Percentiles rank a stretch among this genome's conserved stretches.
These are phyloP conservation scores for Glonium stellatum DNA, from an alignment of 495 filamentous ascomycete species.

Conservation along the genomic window DNA sequence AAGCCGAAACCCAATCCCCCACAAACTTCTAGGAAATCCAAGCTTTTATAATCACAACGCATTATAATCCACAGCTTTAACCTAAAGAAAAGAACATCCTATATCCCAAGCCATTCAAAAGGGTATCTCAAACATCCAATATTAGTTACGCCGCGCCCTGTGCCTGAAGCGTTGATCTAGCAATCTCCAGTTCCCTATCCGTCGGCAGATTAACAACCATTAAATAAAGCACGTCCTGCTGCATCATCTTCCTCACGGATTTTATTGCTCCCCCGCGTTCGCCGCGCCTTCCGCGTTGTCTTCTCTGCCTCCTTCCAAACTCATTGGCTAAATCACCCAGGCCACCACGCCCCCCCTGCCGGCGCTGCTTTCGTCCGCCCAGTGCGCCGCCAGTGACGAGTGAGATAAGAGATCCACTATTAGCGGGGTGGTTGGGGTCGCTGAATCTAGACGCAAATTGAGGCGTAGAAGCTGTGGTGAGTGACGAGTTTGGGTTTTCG, in stretches of 20 bases:
- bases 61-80: no score
- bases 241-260: slow-evolving; percentile 25
- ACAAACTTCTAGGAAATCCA: no score
- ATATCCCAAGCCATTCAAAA: no score
- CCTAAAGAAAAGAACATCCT: no score
- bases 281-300: background rate
- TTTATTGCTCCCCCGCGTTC: slow-evolving; percentile 1
- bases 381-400: slow-evolving; percentile 34
- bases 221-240: slow-evolving; percentile 32
- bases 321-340: background rate
- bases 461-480: slow-evolving; percentile 19
- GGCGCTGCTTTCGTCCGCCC: background rate
- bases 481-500: slow-evolving; percentile 21
- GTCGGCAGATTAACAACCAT: slow-evolving; percentile 34
- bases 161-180: background rate
- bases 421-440: slow-evolving; percentile 49
- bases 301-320: background rate
- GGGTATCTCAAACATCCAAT: no score
- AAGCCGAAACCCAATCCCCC: no score
- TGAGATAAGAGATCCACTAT: slow-evolving; percentile 36
- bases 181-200: slow-evolving; percentile 17
- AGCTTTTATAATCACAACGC: no score
- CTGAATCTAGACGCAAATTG: slow-evolving; percentile 46
- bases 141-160: no score
- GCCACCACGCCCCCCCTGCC: background rate